Evolutionary conservation across 2,329 filamentous ascomycete species (phyloP), one percentile per base, ranked within the genome.

Genomic region (Scortechinia acanthostroma): DNA sequence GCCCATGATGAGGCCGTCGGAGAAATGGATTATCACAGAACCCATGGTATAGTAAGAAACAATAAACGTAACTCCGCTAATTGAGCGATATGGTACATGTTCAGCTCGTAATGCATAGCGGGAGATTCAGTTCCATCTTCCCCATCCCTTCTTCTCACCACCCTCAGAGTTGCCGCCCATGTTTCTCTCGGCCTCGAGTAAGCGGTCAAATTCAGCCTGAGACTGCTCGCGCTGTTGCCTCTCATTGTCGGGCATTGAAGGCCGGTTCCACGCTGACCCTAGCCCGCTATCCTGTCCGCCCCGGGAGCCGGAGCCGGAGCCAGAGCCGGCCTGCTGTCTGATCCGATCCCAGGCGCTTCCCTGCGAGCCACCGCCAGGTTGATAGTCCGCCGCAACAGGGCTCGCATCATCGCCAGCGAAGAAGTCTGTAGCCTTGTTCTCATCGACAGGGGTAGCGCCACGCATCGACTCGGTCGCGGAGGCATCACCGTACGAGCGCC

Each of bases 171-270:
- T 42, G 16, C 55, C 55, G 22, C 33, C 48, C 17, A 45, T 46
- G 20, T 59, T 58, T 43, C 64, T 52, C 51, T 70, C 67, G 1
- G 56, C 50, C 2, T 70, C 66, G 16, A 70, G 48, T 56, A 70
- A 55, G 10, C 54, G 54, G 47, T 70, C 63, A 44, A 70, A 70
- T 2, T 69, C 62, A 5, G 58, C 60, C 46, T 66, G 66, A 2
- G 66, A 64, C 45, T 61, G 56, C 33, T 67, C 59, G 42, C 58
- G 56, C 21, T 64, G 60, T 20, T 51, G 52, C 16, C 49, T 48
- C 3, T 53, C 55, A 4, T 47, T 49, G 6, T 55, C 56, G n/a
- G n/a, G n/a, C n/a, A n/a, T n/a, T n/a, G n/a, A n/a, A n/a, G n/a
- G n/a, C n/a, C n/a, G n/a, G n/a, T n/a, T n/a, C n/a, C n/a, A n/a